A percentile compares a stretch with the other conserved stretches of the same genome.
phyloP scores from a whole-genome alignment of 371 early-diverging fungal species.

The Circinella umbellata region DNA sequence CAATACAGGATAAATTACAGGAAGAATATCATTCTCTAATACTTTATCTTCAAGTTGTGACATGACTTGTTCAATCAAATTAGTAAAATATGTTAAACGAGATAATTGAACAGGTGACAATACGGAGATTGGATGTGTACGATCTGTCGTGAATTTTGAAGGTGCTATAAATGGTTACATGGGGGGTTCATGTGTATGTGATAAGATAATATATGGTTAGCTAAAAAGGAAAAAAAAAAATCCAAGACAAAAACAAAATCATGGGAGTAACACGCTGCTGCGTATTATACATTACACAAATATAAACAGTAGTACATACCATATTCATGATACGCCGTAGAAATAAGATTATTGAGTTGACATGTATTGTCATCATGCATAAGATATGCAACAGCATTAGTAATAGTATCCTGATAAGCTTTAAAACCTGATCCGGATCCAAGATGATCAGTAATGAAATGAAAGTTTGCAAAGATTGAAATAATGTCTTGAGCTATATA shows the following conservation, averaged over 20 bases:
- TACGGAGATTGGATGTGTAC: conserved; percentile 23
- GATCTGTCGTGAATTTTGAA: conserved; percentile 20
- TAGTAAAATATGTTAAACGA: conserved; percentile 55
- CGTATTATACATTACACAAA: no score
- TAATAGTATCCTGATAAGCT: conserved; percentile 53
- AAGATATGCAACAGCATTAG: conserved; percentile 49
- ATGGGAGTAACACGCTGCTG: no score
- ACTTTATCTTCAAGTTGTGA: conserved; percentile 45
- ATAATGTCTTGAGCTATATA: conserved; percentile 41
- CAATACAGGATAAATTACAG: conserved; percentile 62
- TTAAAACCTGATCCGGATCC: conserved; percentile 43
- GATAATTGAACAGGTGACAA: conserved; percentile 48
- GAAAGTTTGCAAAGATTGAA: conserved; percentile 41
- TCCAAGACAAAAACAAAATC: no score
- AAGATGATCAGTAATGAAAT: conserved; percentile 47
- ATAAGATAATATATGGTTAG: no score
- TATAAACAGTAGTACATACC: conserved; percentile 19
- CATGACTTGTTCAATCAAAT: conserved; percentile 61
- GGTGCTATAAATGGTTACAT: conserved; percentile 14
- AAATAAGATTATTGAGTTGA: conserved; percentile 40
- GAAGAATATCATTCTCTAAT: conserved; percentile 53
- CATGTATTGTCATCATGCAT: conserved; percentile 36
- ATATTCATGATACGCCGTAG: conserved; percentile 44
- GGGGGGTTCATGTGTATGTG: no score
- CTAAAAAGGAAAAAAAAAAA: no score